Evolutionary conservation across 2,329 filamentous ascomycete genomes (phyloP), one percentile per base, ranked within the genome.

Genomic region (Pseudofabraea citricarpa): DNA sequence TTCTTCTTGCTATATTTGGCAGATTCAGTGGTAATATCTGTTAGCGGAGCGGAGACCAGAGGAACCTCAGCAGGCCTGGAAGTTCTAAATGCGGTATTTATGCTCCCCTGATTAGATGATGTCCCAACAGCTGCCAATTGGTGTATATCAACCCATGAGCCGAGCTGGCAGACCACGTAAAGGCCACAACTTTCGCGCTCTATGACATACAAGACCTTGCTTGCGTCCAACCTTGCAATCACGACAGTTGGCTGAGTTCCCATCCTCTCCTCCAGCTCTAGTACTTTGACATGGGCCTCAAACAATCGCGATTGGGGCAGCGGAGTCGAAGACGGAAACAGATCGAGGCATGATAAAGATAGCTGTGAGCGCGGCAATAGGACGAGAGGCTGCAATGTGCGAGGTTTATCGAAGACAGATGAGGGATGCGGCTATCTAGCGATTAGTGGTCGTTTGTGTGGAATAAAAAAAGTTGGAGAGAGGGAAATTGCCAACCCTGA

Each of bases 91-190:
- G 41, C 27, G 39, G 60, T 56, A 43, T 59, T 60, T 27, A 61
- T 47, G 33, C 63, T 43, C 20, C 59, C 54, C 20, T 56, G 55
- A 47, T 64, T 71, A 12, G 67, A 66, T 2, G 68, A 71, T 0
- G 74, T 77, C 29, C 79, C 76, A 29, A 69, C 61, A 9, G 62
- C 59, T 19, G 65, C 64, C 21, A 90, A 65, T 6, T 70, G 65
- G 26, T 74, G 70, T 40, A 84, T 58, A 48, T 81, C 75, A 18
- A 86, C 72, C 83, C 84, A 87, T 16, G 68, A 63, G 2, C 79
- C 83, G 33, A 93, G 67, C 54, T 77, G 81, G 61, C 83, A 90
- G 20, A 88, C 60, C 9, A 78, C 76, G 59, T 87, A 90, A 3
- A 84, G 67, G 1, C 74, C 74, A 36, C 67, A 63, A 13, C 71